These are phyloP conservation scores for Kwoniella mangroviensis DNA, from an alignment of 768 basidiomycete genomes.

Conservation along the genomic window DNA sequence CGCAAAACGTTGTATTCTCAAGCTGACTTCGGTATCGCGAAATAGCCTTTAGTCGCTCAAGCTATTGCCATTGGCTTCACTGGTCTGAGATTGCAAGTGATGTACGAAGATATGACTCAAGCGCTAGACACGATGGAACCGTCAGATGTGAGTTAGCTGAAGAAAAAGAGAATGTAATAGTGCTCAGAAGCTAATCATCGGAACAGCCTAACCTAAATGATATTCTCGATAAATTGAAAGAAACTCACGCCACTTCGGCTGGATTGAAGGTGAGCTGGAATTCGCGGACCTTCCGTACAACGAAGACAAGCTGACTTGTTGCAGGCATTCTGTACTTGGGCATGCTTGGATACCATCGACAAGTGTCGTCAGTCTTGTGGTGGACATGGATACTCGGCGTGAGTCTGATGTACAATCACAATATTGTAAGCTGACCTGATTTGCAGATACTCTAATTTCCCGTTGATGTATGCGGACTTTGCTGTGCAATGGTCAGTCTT, in stretches of 20 bases:
- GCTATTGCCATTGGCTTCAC: constrained; percentile 59
- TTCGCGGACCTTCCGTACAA: background rate
- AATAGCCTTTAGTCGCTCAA: constrained; percentile 58
- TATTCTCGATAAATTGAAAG: constrained; percentile 60
- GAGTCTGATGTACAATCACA: constrained; percentile 18
- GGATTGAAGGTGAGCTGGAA: constrained; percentile 55
- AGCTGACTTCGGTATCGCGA: too few relatives aligned
- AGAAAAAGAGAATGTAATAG: too few relatives aligned
- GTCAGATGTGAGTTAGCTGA: constrained; percentile 41
- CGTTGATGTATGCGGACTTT: constrained; percentile 59
- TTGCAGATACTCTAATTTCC: constrained; percentile 54
- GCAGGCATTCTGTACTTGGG: constrained; percentile 61
- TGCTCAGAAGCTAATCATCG: background rate
- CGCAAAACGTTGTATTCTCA: too few relatives aligned
- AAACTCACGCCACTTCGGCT: constrained; percentile 61
- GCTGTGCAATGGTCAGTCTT: constrained; percentile 55
- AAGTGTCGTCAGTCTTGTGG: constrained; percentile 60
- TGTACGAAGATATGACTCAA: constrained; percentile 56
- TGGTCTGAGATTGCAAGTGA: constrained; percentile 48
- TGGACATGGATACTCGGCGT: constrained; percentile 61
- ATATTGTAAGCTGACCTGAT: background rate
- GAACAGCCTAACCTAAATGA: constrained; percentile 54
- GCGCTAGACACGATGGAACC: constrained; percentile 58
- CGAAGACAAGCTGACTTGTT: background rate
- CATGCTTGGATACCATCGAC: constrained; percentile 60